Evolutionary conservation across 371 early-diverging fungal species (phyloP).

Genomic region (Mortierella sp.): DNA sequence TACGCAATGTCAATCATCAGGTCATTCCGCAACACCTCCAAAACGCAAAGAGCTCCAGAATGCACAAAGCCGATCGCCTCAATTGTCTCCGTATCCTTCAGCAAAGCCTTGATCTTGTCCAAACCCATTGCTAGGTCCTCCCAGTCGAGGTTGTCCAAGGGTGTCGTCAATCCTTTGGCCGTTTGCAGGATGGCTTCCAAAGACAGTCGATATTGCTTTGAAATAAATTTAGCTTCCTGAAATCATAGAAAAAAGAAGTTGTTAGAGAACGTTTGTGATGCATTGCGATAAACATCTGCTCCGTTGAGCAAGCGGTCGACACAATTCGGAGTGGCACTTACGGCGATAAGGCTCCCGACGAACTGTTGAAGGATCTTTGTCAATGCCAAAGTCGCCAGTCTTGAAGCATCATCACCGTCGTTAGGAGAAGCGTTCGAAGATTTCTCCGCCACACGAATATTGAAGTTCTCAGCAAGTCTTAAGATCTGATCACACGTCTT

Average conservation of each 20-base stretch:
- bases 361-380: conserved; percentile 32
- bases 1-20: conserved; percentile 36
- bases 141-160: conserved; percentile 50
- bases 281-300: background rate
- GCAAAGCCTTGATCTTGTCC: conserved; percentile 30
- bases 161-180: conserved; percentile 44
- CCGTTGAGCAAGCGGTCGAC: background rate
- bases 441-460: conserved; percentile 29
- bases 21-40: conserved; percentile 34
- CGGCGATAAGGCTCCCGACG: conserved; percentile 42
- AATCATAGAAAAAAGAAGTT: background rate
- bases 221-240: conserved; percentile 37
- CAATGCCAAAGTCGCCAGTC: conserved; percentile 17
- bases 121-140: conserved; percentile 43
- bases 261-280: too few species aligned
- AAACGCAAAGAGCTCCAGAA: conserved; percentile 11
- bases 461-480: conserved; percentile 31
- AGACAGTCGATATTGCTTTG: conserved; percentile 26
- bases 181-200: conserved; percentile 43
- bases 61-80: conserved; percentile 33
- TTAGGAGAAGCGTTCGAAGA: background rate
- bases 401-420: background rate
- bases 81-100: conserved; percentile 13
- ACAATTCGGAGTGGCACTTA: conserved; percentile 3
- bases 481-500: conserved; percentile 40